Conservation (phyloP, 768 basidiomycete species). For the Boletus sp. region DNA sequence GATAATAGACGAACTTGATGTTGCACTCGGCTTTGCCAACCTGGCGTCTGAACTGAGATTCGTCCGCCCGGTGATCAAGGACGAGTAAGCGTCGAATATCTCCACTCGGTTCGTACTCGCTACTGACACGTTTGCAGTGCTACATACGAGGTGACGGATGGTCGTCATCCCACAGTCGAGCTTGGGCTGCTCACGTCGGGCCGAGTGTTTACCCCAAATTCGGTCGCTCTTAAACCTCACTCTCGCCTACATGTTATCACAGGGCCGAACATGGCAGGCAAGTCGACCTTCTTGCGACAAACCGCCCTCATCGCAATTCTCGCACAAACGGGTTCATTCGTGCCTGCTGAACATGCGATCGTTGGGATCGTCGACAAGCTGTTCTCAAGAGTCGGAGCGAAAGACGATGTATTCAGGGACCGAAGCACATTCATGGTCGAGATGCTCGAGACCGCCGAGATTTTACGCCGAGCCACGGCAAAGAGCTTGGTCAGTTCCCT, state of each 20-base stretch:
- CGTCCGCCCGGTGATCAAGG: constrained; percentile 64
- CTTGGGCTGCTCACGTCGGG: constrained; percentile 73
- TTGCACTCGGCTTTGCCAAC: constrained; percentile 75
- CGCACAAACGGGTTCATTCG: constrained; percentile 91
- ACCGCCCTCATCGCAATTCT: constrained; percentile 86
- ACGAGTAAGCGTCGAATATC: constrained; percentile 52
- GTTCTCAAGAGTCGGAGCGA: constrained; percentile 93
- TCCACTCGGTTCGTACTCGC: background rate
- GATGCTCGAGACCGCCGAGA: constrained; percentile 92
- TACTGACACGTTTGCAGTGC: constrained; percentile 33
- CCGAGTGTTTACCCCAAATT: constrained; percentile 84
- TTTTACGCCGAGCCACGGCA: constrained; percentile 78
- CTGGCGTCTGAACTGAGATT: constrained; percentile 79
- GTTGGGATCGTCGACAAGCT: constrained; percentile 88
- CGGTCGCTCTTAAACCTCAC: constrained; percentile 55
- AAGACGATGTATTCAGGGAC: constrained; percentile 92
- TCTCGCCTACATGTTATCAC: constrained; percentile 83
- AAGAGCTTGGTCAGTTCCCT: constrained; percentile 67
- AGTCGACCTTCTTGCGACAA: constrained; percentile 91
- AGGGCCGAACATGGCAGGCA: constrained; percentile 95
- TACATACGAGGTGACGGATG: constrained; percentile 68
- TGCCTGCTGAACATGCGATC: constrained; percentile 79
- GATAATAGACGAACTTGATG: constrained; percentile 85
- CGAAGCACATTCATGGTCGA: constrained; percentile 98
- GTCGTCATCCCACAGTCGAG: constrained; percentile 93